Base-by-base conservation (phyloP, 1,284 basidiomycete genomes). In the Ustilago hordei region DNA sequence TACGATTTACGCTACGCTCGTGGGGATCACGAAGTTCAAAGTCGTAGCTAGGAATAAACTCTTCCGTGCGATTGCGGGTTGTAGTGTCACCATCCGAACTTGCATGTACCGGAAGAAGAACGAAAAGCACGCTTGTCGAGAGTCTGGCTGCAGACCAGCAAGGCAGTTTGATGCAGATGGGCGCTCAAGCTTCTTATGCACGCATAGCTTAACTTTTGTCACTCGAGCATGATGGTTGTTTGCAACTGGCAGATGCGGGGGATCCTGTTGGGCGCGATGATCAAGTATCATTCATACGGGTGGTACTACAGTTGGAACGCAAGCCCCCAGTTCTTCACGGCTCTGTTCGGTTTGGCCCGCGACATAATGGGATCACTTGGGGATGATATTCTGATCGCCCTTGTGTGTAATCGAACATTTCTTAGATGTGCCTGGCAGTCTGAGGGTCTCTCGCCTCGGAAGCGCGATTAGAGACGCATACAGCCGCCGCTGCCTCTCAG, bases 11-110 rank as follows among this genome's bases (percentile, higher is more conserved):
- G 5, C 54, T 73, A 36, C 65, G 64, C 36, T 73, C 61, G 62
- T 60, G 64, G 5, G 64, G 48, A 47, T 73, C 65, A 35, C 70
- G 61, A 4, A 73, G 58, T 35, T 68, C 65, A 60, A 68, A 73
- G 38, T 73, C 70, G 39, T 64, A 73, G 39, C 34, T 64, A 4
- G 56, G 57, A 1, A 68, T 50, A 43, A 64, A 60, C 17, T 64
- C 57, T 7, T 60, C 57, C 0, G 45, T 32, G 6, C 62, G 63
- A 12, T 38, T 57, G 9, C 43, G 53, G 28, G 8, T 38, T 31
- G 45, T 38, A 13, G 17, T 50, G 1, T 43, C 45, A 38, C 55
- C 52, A 8, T 43, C 48, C 38, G 50, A 23, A 4, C 45, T 62
- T 9, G 17, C 23, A 28, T 28, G 23, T 28, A 28, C 39, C 6